Evolutionary conservation across 345 rosid genomes (phyloP), one percentile per base, ranked within the genome.

Genomic region (Tarenaya hassleriana): DNA sequence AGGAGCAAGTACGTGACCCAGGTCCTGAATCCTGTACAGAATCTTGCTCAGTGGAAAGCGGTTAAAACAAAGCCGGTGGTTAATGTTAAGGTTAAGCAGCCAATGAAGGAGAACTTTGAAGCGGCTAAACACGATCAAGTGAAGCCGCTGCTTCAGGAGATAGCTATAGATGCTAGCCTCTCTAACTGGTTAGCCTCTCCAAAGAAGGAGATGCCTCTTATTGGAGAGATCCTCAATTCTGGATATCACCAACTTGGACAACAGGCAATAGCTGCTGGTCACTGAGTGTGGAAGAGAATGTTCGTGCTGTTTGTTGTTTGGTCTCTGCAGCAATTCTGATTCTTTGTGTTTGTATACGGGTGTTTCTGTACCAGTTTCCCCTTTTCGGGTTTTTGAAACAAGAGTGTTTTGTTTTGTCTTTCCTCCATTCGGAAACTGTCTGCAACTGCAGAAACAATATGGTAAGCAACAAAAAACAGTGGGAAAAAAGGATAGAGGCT

Each of bases 11-110:
- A 72, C 48, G 68, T 64, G 16, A 67, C 76, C 59, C 67, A 83
- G 31, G 95, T 87, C 8, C 29, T 91, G 66, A 87, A 75, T 63
- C 98, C 98, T 0, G 83, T 91, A 4, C 85, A 78, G 68, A 91
- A 87, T 63, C 77, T 78, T 31, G 46, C 60, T 17, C 92, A 87
- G 64, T 91, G 98, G 98, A 91, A 82, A 71, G 84, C 74, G 20
- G 58, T 82, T 62, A 91, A 91, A 70, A 76, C 88, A 16, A 84
- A 64, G 64, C 78, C 78, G 4, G 69, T n/a, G n/a, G n/a, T n/a
- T n/a, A n/a, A n/a, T n/a, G n/a, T 60, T 13, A 69, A 39, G 24
- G 9, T 68, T 10, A 63, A 70, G 65, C 67, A 64, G 29, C 34
- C 38, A 17, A 73, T 49, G 72, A 80, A 87, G 73, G 95, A 91